phyloP scores from a whole-genome alignment of 306 rosid species.

The Medicago lupulina region DNA sequence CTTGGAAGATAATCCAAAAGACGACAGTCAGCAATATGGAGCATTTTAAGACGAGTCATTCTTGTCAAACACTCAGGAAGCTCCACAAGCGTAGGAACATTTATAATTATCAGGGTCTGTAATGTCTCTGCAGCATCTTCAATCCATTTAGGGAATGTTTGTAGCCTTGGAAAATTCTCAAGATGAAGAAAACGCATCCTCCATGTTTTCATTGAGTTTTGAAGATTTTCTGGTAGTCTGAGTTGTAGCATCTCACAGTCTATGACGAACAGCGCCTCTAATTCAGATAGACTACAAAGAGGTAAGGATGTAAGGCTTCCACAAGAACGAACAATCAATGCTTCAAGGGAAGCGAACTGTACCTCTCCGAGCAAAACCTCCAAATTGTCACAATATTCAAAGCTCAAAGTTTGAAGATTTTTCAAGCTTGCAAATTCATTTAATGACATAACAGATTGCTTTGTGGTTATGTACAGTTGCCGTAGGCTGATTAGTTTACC shows the following conservation, averaged over 20 bases:
- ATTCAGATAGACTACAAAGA: not conserved
- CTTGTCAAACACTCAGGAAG: too few species aligned
- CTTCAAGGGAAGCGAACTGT: not conserved
- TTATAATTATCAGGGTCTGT: not conserved
- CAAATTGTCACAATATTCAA: not conserved
- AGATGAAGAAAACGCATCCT: not conserved
- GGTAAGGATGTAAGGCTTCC: not conserved
- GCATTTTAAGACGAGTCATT: too few species aligned
- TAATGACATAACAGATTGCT: not conserved
- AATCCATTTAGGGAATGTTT: not conserved
- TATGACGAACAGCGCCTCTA: not conserved
- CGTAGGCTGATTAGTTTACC: slow-evolving; percentile 19
- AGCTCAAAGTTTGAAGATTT: not conserved
- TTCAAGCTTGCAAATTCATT: not conserved
- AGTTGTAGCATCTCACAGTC: not conserved
- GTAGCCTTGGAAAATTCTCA: not conserved
- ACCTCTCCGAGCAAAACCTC: too few species aligned
- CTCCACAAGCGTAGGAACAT: not conserved
- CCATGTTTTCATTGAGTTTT: not conserved
- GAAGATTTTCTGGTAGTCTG: not conserved
- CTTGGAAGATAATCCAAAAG: too few species aligned
- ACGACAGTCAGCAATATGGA: too few species aligned
- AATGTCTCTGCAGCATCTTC: not conserved
- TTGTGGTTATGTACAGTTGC: slow-evolving; percentile 16
- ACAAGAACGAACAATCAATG: not conserved